Evolutionary conservation across 768 basidiomycete genomes (phyloP).

Genomic region (Psilocybe sp.): DNA sequence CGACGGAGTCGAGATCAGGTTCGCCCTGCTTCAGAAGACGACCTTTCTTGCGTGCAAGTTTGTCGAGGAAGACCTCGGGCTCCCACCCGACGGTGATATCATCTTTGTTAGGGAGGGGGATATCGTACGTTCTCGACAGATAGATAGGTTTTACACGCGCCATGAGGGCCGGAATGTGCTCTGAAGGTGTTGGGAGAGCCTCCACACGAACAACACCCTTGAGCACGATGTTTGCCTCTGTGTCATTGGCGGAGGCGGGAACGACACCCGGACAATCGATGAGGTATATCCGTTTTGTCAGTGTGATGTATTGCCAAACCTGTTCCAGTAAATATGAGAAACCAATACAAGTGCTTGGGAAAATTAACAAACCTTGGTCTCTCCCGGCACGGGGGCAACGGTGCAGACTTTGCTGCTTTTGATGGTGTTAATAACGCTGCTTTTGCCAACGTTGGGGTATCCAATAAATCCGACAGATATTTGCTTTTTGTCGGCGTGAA

Average conservation of each 20-base stretch:
- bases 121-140: slow-evolving; percentile 79
- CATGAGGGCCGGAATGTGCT: slow-evolving; percentile 88
- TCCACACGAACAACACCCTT: slow-evolving; percentile 98
- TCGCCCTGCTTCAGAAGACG: slow-evolving; percentile 93
- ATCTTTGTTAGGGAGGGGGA: slow-evolving; percentile 59
- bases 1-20: slow-evolving; percentile 86
- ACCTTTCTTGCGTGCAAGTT: slow-evolving; percentile 87
- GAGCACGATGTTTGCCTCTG: slow-evolving; percentile 86
- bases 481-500: slow-evolving; percentile 99
- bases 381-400: slow-evolving; percentile 95
- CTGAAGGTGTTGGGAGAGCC: slow-evolving; percentile 87
- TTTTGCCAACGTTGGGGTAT: slow-evolving; percentile 98
- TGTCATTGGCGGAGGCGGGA: slow-evolving; percentile 88
- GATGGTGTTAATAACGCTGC: slow-evolving; percentile 95
- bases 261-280: slow-evolving; percentile 99
- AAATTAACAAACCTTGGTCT: slow-evolving; percentile 70
- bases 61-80: slow-evolving; percentile 77
- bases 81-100: slow-evolving; percentile 56
- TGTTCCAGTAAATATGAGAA: slow-evolving; percentile 21
- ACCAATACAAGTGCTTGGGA: not conserved
- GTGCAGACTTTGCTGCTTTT: slow-evolving; percentile 97
- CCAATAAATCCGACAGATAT: slow-evolving; percentile 98
- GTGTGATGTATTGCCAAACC: slow-evolving; percentile 99
- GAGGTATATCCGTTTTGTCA: slow-evolving; percentile 94
- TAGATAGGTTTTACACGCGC: slow-evolving; percentile 91